A percentile compares a stretch with the other conserved stretches of the same genome.
phyloP scores from a whole-genome alignment of 306 rosid species.

The Alnus glutinosa region DNA sequence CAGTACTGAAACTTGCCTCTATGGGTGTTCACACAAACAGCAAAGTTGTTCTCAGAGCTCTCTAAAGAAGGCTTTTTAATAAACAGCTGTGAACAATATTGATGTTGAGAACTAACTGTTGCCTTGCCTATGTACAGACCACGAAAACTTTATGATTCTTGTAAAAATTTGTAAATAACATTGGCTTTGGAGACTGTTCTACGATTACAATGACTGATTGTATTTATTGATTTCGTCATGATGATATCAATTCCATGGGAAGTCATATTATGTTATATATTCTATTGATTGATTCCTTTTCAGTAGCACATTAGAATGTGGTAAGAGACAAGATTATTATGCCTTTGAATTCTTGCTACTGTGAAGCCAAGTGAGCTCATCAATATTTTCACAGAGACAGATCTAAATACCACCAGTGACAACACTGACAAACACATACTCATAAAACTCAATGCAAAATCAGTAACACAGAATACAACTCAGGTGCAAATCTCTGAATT shows the following conservation, averaged over 20 bases:
- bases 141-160: conserved; percentile 18
- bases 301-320: not conserved
- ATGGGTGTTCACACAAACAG: conserved; percentile 64
- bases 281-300: not conserved
- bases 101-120: not conserved
- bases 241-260: not conserved
- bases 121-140: conserved; percentile 1
- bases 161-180: conserved; percentile 55
- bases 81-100: not conserved
- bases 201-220: not conserved
- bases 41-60: conserved; percentile 62
- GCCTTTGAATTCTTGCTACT: no score
- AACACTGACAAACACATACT: no score
- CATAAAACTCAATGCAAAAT: no score
- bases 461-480: no score
- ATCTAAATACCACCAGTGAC: no score
- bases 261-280: not conserved
- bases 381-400: no score
- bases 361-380: no score
- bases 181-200: not conserved
- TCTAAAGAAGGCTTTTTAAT: conserved; percentile 37
- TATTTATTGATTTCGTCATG: not conserved
- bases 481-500: no score
- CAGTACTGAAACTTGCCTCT: conserved; percentile 61
- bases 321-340: not conserved